Percentiles rank a stretch among this genome's conserved stretches.
These are phyloP conservation scores for Pseudonitzschia delicatissima DNA, from an alignment of 108 stramenopile species.

Conservation along the genomic window DNA sequence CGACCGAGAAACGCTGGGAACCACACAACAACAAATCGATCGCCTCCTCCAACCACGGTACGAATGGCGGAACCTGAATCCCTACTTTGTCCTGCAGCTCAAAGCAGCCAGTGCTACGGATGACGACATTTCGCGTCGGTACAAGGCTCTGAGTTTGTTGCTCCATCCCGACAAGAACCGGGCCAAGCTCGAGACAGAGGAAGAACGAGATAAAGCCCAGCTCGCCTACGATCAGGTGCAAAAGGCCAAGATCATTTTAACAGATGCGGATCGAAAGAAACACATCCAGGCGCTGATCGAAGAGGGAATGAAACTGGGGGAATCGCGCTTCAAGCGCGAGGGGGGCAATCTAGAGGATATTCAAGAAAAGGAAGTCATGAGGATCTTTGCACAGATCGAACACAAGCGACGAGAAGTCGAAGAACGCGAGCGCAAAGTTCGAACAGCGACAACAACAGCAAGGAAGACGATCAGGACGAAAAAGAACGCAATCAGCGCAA, in stretches of 20 bases:
- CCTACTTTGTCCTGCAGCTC: slow-evolving; percentile 72
- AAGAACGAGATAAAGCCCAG: slow-evolving; percentile 48
- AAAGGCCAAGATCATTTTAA: slow-evolving; percentile 61
- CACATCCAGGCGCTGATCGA: slow-evolving; percentile 61
- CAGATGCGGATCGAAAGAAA: slow-evolving; percentile 54
- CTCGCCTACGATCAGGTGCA: slow-evolving; percentile 79
- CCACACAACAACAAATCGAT: slow-evolving; percentile 68
- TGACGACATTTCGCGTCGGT: slow-evolving; percentile 77
- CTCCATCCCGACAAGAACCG: slow-evolving; percentile 83
- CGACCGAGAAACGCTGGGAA: slow-evolving; percentile 64
- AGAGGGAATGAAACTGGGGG: slow-evolving; percentile 71
- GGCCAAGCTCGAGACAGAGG: slow-evolving; percentile 8
- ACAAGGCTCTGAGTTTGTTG: slow-evolving; percentile 74
- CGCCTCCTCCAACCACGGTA: slow-evolving; percentile 73
- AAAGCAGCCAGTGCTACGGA: slow-evolving; percentile 49
- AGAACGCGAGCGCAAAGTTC: slow-evolving; percentile 60
- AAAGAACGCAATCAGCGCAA: slow-evolving; percentile 65
- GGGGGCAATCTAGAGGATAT: slow-evolving; percentile 31
- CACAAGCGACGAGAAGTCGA: slow-evolving; percentile 75
- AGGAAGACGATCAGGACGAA: slow-evolving; percentile 73
- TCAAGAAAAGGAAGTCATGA: slow-evolving; percentile 67
- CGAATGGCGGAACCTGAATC: slow-evolving; percentile 89
- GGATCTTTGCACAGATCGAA: slow-evolving; percentile 83
- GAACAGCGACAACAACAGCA: slow-evolving; percentile 81
- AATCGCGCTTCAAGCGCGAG: slow-evolving; percentile 42